Conservation (phyloP, 1,284 basidiomycete genomes). For the Tilletiopsis washingtonensis region DNA sequence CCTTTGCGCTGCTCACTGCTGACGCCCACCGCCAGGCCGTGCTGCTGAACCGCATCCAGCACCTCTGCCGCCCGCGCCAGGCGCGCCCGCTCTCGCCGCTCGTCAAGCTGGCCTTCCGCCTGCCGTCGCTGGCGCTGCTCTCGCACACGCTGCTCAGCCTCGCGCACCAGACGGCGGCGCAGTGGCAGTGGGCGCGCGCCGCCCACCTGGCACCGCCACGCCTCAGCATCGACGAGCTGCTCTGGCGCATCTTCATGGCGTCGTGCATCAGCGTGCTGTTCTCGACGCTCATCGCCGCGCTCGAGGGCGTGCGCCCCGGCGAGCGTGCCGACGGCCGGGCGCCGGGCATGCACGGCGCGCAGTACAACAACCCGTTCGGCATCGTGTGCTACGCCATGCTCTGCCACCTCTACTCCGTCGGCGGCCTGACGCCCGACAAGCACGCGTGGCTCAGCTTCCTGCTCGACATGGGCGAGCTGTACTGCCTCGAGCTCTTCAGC, state of each 20-base stretch:
- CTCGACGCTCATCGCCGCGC: constrained; percentile 11
- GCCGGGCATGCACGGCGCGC: too few species aligned
- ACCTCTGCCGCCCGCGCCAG: constrained; percentile 36
- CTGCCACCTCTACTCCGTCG: too few species aligned
- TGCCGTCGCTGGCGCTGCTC: constrained; percentile 28
- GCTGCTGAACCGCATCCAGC: constrained; percentile 36
- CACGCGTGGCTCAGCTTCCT: not conserved
- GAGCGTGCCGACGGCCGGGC: too few species aligned
- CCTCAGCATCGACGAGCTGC: not conserved
- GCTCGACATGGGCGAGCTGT: not conserved
- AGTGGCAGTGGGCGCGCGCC: not conserved
- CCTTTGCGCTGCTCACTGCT: too few species aligned
- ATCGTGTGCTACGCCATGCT: too few species aligned
- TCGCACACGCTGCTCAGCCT: constrained; percentile 18
- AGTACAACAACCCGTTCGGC: too few species aligned
- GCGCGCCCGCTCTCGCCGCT: constrained; percentile 16
- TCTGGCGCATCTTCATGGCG: constrained; percentile 1
- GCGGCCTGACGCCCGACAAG: not conserved
- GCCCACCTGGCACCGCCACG: too few species aligned
- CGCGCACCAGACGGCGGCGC: not conserved
- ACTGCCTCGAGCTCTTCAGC: not conserved
- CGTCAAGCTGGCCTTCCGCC: constrained; percentile 22
- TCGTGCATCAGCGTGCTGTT: constrained; percentile 10
- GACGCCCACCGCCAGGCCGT: too few species aligned
- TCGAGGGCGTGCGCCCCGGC: not conserved